Conservation (phyloP, 2,329 filamentous ascomycete species). For the Byssochlamys sp. region DNA sequence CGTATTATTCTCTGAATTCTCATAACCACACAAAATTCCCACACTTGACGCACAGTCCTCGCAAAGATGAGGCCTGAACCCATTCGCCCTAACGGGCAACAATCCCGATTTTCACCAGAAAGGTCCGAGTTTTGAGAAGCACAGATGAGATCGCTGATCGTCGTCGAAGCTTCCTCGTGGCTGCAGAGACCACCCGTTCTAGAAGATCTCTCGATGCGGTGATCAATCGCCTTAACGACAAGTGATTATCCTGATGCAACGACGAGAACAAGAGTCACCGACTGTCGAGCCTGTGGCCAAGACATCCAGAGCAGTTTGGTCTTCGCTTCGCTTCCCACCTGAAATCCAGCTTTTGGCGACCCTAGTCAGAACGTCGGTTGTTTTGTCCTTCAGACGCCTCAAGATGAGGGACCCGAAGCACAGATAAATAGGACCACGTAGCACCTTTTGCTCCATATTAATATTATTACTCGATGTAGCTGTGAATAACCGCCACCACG, state of each 20-base stretch:
- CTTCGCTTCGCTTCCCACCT: too few species aligned
- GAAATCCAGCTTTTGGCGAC: too few species aligned
- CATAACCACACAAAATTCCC: neutral
- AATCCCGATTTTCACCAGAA: neutral
- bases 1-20: neutral
- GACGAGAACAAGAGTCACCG: neutral
- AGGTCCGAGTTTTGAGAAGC: neutral
- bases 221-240: neutral
- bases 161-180: neutral
- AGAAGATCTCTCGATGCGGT: neutral
- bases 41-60: neutral
- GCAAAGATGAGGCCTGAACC: neutral
- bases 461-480: too few species aligned
- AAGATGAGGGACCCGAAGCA: too few species aligned
- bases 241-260: neutral
- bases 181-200: neutral
- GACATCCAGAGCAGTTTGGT: too few species aligned
- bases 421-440: too few species aligned
- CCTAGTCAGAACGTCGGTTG: too few species aligned
- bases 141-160: neutral
- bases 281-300: too few species aligned
- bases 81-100: neutral
- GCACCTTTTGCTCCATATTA: too few species aligned
- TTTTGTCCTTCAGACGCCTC: too few species aligned
- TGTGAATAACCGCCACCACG: too few species aligned